A percentile compares a stretch with the other conserved stretches of the same genome.
Conservation (phyloP, 164 flowering plant species). For the Akebia trifoliata region DNA sequence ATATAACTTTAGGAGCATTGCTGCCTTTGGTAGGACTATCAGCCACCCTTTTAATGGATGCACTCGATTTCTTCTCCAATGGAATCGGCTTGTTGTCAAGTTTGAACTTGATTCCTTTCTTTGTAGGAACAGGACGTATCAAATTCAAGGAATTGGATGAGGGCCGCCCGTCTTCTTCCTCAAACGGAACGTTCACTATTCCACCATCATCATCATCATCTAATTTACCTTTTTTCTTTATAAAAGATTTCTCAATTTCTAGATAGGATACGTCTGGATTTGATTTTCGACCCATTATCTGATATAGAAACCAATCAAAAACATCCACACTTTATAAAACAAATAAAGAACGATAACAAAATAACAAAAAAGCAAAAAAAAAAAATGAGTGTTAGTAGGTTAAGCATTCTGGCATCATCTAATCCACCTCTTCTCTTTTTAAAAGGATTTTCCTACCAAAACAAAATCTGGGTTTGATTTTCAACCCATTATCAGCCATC, state of each 20-base stretch:
- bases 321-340: neutral
- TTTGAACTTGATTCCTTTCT: slow-evolving; percentile 47
- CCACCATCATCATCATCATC: too few relatives aligned
- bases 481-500: too few relatives aligned
- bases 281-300: slow-evolving; percentile 70
- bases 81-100: slow-evolving; percentile 18
- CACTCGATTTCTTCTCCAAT: slow-evolving; percentile 28
- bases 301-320: neutral
- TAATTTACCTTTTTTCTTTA: slow-evolving; percentile 45
- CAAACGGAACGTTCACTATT: slow-evolving; percentile 40
- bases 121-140: slow-evolving; percentile 65
- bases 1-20: slow-evolving; percentile 47
- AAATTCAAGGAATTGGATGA: slow-evolving; percentile 44
- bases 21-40: slow-evolving; percentile 23
- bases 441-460: too few relatives aligned
- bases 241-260: slow-evolving; percentile 69
- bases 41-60: slow-evolving; percentile 16
- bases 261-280: slow-evolving; percentile 66
- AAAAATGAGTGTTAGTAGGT: too few relatives aligned
- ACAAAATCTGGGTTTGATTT: too few relatives aligned
- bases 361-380: neutral
- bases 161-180: slow-evolving; percentile 20
- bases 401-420: too few relatives aligned
- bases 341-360: neutral
- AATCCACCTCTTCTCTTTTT: too few relatives aligned